These are phyloP conservation scores for Skeletonema tropicum DNA, from an alignment of 108 stramenopile genomes.

Conservation along the genomic window DNA sequence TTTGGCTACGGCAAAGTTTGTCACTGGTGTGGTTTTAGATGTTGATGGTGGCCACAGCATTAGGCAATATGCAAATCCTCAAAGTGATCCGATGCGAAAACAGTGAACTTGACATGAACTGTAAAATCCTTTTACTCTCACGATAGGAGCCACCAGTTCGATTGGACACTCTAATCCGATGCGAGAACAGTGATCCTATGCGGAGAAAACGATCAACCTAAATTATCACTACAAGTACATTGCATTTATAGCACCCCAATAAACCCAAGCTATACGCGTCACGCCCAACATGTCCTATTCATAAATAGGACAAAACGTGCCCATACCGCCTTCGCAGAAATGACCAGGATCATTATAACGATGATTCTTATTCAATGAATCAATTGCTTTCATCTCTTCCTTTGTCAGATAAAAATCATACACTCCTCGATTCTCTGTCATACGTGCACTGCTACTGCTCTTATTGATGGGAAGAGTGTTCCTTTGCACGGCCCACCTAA, in stretches of 20 bases:
- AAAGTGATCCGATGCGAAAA: slow-evolving; percentile 62
- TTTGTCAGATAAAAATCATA: slow-evolving; percentile 79
- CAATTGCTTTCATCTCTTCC: slow-evolving; percentile 78
- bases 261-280: not conserved
- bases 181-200: too few relatives aligned
- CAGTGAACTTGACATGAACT: too few relatives aligned
- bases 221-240: not conserved
- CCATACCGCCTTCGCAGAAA: slow-evolving; percentile 86
- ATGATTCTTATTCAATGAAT: slow-evolving; percentile 75
- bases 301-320: slow-evolving; percentile 90
- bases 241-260: not conserved
- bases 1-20: slow-evolving; percentile 55
- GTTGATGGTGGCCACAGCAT: slow-evolving; percentile 69
- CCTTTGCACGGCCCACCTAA: slow-evolving; percentile 91
- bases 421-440: slow-evolving; percentile 81
- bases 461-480: slow-evolving; percentile 86
- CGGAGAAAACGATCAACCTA: not conserved
- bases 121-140: too few relatives aligned
- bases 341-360: slow-evolving; percentile 94
- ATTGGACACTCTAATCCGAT: too few relatives aligned
- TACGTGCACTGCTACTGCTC: slow-evolving; percentile 61
- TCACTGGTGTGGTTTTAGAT: slow-evolving; percentile 65
- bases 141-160: too few relatives aligned
- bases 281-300: slow-evolving; percentile 42
- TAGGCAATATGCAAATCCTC: slow-evolving; percentile 61